These are phyloP conservation scores for Moelleriella libera DNA, from an alignment of 2,329 filamentous ascomycete species.

Conservation along the genomic window DNA sequence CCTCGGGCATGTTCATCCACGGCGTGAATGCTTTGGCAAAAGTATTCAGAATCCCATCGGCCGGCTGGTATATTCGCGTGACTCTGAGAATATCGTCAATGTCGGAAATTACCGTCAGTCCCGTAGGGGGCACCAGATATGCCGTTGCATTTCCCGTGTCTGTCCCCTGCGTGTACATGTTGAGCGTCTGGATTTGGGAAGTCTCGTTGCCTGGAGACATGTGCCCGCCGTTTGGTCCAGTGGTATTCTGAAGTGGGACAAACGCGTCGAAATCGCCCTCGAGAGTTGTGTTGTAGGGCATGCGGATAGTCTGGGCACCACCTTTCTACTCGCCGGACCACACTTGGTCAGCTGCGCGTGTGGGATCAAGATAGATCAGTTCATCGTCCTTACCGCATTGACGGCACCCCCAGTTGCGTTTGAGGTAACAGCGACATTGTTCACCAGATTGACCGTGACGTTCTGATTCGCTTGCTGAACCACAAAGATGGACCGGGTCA, in stretches of 20 bases:
- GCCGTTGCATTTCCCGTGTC: constrained; percentile 59
- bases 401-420: constrained; percentile 38
- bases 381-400: constrained; percentile 20
- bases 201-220: constrained; percentile 52
- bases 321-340: constrained; percentile 22
- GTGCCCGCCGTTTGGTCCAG: constrained; percentile 30
- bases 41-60: constrained; percentile 61
- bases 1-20: constrained; percentile 70
- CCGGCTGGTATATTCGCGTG: constrained; percentile 66
- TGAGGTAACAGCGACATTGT: constrained; percentile 30
- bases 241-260: constrained; percentile 44
- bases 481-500: constrained; percentile 62
- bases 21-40: constrained; percentile 56
- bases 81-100: constrained; percentile 72
- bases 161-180: constrained; percentile 52
- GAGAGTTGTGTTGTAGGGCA: constrained; percentile 51
- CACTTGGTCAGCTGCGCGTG: not conserved
- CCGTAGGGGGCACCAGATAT: constrained; percentile 57
- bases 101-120: constrained; percentile 61
- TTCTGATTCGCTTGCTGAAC: constrained; percentile 54
- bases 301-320: constrained; percentile 45
- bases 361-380: not conserved
- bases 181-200: constrained; percentile 48
- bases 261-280: constrained; percentile 65
- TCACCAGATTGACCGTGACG: constrained; percentile 46